These are phyloP conservation scores for Blastobotrys peoriensis DNA, from an alignment of 805 yeast species.

Conservation along the genomic window DNA sequence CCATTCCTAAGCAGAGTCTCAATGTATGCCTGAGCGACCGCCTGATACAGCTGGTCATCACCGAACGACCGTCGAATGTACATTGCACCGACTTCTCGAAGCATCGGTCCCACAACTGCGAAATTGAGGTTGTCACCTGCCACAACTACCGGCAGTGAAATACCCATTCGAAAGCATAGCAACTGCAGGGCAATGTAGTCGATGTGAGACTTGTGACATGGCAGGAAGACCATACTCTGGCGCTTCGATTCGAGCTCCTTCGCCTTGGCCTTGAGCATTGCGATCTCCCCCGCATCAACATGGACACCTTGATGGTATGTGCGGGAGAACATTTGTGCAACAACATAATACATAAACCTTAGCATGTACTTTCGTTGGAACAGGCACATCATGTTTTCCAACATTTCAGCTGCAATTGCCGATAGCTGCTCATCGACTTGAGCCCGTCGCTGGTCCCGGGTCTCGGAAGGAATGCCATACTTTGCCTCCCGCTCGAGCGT, in stretches of 20 bases:
- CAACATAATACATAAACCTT: conserved; percentile 30
- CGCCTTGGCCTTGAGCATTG: conserved; percentile 30
- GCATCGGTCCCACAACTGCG: conserved; percentile 45
- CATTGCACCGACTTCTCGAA: conserved; percentile 50
- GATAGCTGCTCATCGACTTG: conserved; percentile 28
- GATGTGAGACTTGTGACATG: conserved; percentile 58
- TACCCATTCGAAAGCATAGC: conserved; percentile 46
- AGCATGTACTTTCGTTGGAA: conserved; percentile 28
- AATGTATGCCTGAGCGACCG: conserved; percentile 37
- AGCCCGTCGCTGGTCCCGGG: conserved; percentile 23
- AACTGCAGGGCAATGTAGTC: conserved; percentile 56
- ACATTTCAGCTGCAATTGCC: conserved; percentile 26
- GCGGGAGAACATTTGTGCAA: conserved; percentile 34
- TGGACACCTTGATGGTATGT: conserved; percentile 39
- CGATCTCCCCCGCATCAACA: conserved; percentile 31
- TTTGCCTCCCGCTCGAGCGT: conserved; percentile 26
- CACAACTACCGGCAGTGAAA: conserved; percentile 50
- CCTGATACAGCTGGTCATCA: conserved; percentile 42
- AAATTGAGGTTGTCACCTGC: conserved; percentile 65
- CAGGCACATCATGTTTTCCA: conserved; percentile 30
- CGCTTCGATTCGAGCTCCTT: conserved; percentile 29
- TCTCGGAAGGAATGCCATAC: conserved; percentile 21
- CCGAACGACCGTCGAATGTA: conserved; percentile 46
- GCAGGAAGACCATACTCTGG: conserved; percentile 41
- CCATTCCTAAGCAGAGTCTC: conserved; percentile 45